Evolutionary conservation across 306 rosid genomes (phyloP).

Genomic region (Betula pendula): DNA sequence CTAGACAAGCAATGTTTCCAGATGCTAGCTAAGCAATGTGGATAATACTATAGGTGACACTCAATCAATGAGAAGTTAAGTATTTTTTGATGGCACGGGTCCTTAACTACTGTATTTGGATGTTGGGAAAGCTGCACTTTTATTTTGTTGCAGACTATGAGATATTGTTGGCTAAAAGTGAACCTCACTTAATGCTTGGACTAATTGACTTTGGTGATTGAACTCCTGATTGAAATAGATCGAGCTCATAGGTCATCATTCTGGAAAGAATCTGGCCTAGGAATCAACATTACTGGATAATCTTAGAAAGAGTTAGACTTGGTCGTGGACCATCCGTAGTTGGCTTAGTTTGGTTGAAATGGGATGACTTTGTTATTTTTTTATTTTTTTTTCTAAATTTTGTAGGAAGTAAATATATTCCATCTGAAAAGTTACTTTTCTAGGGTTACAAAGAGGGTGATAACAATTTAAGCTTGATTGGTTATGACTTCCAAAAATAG

Average conservation of each 20-base stretch:
- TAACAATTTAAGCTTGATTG: neutral
- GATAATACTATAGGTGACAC: neutral
- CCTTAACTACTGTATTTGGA: neutral
- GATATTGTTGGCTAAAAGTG: neutral
- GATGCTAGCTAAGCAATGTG: neutral
- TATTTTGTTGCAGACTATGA: neutral
- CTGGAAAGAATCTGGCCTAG: neutral
- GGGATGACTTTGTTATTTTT: neutral
- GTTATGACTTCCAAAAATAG: neutral
- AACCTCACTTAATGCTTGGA: neutral
- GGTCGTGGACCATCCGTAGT: neutral
- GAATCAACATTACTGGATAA: neutral
- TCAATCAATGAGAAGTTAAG: neutral
- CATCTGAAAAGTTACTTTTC: neutral
- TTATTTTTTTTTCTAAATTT: neutral
- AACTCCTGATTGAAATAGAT: neutral
- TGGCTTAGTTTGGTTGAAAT: neutral
- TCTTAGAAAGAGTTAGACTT: neutral
- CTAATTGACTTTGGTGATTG: neutral
- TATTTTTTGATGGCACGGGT: too few species aligned
- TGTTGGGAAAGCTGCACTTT: neutral
- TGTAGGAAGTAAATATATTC: neutral
- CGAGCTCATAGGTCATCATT: conserved; percentile 1
- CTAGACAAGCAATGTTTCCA: neutral
- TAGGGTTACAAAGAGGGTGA: neutral